Base-by-base conservation (phyloP, 2,329 filamentous ascomycete genomes). In the Alternaria infectoria region DNA sequence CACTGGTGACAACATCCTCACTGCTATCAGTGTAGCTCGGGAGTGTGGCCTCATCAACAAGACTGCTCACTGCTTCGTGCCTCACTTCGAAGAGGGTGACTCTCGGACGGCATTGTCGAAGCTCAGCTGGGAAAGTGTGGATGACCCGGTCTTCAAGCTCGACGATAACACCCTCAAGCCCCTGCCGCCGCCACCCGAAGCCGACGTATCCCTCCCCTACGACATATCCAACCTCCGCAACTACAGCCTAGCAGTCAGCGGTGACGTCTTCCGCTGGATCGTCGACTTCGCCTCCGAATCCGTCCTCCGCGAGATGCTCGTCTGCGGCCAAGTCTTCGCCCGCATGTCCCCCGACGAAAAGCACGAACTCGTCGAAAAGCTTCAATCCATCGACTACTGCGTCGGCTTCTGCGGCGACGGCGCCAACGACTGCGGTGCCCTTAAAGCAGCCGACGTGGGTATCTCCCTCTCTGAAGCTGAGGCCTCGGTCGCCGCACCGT, bases 271-370 rank as follows among this genome's bases (percentile, higher is more conserved):
- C 80, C 90, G 96, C 66, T 99, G 96, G 96, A 89, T 98, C 54
- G 86, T 99, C 54, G 95, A 99, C 81, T 98, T 90, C 79, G 95
- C 92, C 0, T 89, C 91, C 0, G 88, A 92, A n/a, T 89, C 92
- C 58, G 86, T 96, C 0, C 83, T 98, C 32, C 89, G 90, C 64
- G 78, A 96, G 85, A 95, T 98, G 90, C 91, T 99, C 58, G 90
- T 97, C 36, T 88, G 88, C 57, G 94, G 95, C 25, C 95, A 96
- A 79, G 93, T 99, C 2, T 99, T 97, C 80, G 96, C 96, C 5
- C 91, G 96, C 71, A 99, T 99, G 96, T 98, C 95, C 2, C 96
- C 96, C 0, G 96, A 99, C 77, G 96, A 99, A 80, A 99, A 99
- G 79, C 94, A 97, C 76, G 96, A 99, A 79, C 85, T 99, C 2